A percentile compares a stretch with the other conserved stretches of the same genome.
These are phyloP conservation scores for Cicer chorassanicum DNA, from an alignment of 306 rosid genomes.

Conservation along the genomic window DNA sequence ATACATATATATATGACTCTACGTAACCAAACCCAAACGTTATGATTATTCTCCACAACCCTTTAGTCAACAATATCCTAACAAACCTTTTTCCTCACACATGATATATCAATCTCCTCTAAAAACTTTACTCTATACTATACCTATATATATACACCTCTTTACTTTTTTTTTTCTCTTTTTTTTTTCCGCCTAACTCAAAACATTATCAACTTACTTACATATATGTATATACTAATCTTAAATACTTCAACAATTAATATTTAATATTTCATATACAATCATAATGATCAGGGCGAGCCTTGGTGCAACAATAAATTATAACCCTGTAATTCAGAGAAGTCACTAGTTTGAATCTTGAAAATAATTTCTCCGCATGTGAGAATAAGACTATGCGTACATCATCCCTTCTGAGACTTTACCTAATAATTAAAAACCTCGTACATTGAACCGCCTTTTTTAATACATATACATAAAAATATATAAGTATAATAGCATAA, in stretches of 20 bases:
- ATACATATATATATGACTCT: slow-evolving; percentile 13
- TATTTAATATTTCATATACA: too few species aligned
- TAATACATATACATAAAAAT: background rate
- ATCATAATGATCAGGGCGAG: too few species aligned
- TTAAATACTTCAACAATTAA: background rate
- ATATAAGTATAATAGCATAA: background rate
- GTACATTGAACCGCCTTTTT: background rate
- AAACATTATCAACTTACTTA: slow-evolving; percentile 30
- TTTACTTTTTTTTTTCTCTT: background rate
- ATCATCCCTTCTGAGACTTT: background rate
- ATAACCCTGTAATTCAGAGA: too few species aligned
- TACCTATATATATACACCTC: background rate
- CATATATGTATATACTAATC: background rate
- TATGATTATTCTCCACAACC: slow-evolving; percentile 68
- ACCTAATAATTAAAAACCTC: background rate
- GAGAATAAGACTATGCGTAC: background rate
- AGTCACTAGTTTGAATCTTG: too few species aligned
- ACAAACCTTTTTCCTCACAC: slow-evolving; percentile 57
- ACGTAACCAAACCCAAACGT: slow-evolving; percentile 69
- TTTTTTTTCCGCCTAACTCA: background rate
- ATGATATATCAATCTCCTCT: slow-evolving; percentile 38
- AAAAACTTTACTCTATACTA: slow-evolving; percentile 30
- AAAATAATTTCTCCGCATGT: background rate
- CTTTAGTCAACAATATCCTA: slow-evolving; percentile 80
- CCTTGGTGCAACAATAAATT: too few species aligned